phyloP scores from a whole-genome alignment of 169 alveolate genomes.

The Besnoitia besnoiti region DNA sequence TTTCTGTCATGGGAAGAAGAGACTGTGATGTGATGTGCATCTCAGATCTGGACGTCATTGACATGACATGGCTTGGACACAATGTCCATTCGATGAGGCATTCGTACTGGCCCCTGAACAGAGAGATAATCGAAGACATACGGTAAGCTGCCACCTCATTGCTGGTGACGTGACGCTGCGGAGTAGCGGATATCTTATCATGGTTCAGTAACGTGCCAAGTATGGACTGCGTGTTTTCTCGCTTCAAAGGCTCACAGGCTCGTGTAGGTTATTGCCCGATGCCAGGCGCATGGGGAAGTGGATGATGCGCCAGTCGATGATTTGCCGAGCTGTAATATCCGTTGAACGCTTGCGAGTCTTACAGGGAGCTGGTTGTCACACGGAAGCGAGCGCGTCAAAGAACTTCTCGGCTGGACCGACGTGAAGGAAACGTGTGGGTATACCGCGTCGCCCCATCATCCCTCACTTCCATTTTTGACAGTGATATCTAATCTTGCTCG shows the following conservation, averaged over 20 bases:
- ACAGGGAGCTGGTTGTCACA: slow-evolving; percentile 67
- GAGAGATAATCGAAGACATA: slow-evolving; percentile 89
- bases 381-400: slow-evolving; percentile 88
- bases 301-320: background rate
- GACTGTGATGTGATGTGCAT: background rate
- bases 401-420: slow-evolving; percentile 85
- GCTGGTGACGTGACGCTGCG: background rate
- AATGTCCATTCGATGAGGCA: slow-evolving; percentile 59
- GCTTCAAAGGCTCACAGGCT: too few relatives aligned
- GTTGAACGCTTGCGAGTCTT: background rate
- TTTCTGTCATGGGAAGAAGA: background rate
- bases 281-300: too few relatives aligned
- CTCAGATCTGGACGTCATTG: slow-evolving; percentile 90
- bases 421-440: slow-evolving; percentile 91
- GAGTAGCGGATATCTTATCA: background rate
- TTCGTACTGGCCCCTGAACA: slow-evolving; percentile 86
- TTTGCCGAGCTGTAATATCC: background rate
- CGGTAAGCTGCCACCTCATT: slow-evolving; percentile 79
- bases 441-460: slow-evolving; percentile 81
- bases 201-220: background rate
- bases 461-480: slow-evolving; percentile 56
- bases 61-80: slow-evolving; percentile 87
- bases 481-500: slow-evolving; percentile 44
- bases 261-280: too few relatives aligned
- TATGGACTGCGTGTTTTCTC: background rate